Evolutionary conservation across 176 grass and related monocot genomes (phyloP).

Genomic region (Puccinellia tenuiflora): DNA sequence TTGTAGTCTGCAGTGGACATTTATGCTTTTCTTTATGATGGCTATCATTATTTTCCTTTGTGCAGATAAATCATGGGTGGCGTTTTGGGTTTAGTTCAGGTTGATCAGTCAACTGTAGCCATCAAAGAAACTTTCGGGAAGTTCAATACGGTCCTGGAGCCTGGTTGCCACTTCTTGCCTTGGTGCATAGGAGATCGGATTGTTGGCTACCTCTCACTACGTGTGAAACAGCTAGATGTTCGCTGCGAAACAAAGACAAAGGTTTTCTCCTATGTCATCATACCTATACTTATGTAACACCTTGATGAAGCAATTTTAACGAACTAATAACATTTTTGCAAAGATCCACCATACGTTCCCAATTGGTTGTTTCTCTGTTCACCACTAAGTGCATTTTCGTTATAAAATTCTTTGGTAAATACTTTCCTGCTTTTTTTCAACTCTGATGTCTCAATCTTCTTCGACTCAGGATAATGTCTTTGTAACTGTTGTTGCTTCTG

Average conservation of each 20-base stretch:
- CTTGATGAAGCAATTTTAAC: not conserved
- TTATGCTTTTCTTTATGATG: constrained; percentile 1
- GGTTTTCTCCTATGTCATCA: constrained; percentile 21
- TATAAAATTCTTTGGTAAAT: not conserved
- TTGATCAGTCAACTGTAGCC: constrained; percentile 69
- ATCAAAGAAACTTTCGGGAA: constrained; percentile 73
- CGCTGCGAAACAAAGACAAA: constrained; percentile 82
- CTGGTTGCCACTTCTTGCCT: constrained; percentile 69
- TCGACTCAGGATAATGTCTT: constrained; percentile 75
- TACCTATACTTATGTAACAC: not conserved
- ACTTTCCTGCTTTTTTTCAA: constrained; percentile 1
- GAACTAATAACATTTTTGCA: not conserved
- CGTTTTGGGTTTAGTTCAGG: constrained; percentile 42
- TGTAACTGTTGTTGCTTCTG: constrained; percentile 84
- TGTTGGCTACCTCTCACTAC: constrained; percentile 64
- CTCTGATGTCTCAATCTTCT: constrained; percentile 6
- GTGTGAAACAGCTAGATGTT: constrained; percentile 68
- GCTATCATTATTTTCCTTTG: not conserved
- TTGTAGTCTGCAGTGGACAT: not conserved
- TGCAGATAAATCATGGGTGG: constrained; percentile 59
- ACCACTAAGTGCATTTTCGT: not conserved
- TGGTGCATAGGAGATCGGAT: constrained; percentile 65
- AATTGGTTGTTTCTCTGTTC: not conserved
- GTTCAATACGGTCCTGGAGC: constrained; percentile 57
- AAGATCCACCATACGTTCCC: not conserved